A percentile compares a stretch with the other conserved stretches of the same genome.
These are phyloP conservation scores for Diplodia corticola DNA, from an alignment of 2,329 filamentous ascomycete genomes.

Conservation along the genomic window DNA sequence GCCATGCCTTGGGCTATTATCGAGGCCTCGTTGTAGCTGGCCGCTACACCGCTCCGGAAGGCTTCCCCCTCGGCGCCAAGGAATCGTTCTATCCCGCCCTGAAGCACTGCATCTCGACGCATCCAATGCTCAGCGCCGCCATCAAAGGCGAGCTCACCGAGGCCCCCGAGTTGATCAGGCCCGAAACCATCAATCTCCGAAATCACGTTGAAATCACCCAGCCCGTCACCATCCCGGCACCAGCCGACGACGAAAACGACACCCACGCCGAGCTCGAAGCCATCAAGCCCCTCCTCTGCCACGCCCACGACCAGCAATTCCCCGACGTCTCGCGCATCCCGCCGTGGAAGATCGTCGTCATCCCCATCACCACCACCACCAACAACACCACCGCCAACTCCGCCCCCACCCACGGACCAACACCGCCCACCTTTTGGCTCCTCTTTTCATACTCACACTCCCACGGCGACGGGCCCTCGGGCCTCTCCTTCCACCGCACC, in stretches of 20 bases:
- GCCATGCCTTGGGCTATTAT: constrained; percentile 27
- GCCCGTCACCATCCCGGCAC: neutral
- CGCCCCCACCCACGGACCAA: too few relatives aligned
- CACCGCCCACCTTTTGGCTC: constrained; percentile 34
- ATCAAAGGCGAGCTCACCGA: constrained; percentile 42
- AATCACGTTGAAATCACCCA: constrained; percentile 43
- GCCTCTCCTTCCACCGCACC: constrained; percentile 45
- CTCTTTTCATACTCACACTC: constrained; percentile 48
- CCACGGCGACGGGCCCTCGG: constrained; percentile 47
- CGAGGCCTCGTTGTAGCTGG: constrained; percentile 24
- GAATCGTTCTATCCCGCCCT: constrained; percentile 30
- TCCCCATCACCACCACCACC: constrained; percentile 29
- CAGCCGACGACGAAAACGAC: constrained; percentile 22
- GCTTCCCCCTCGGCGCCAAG: neutral
- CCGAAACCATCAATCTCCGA: constrained; percentile 38
- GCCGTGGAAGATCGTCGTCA: constrained; percentile 47
- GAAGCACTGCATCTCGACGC: constrained; percentile 40
- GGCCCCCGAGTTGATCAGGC: constrained; percentile 37
- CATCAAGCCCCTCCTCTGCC: constrained; percentile 31
- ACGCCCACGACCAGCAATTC: constrained; percentile 40
- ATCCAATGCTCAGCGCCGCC: constrained; percentile 42
- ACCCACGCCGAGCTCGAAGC: constrained; percentile 21
- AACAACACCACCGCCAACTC: too few relatives aligned
- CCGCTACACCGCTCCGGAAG: constrained; percentile 16
- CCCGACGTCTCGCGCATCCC: constrained; percentile 33